Evolutionary conservation across 2,329 filamentous ascomycete species (phyloP).

Genomic region (Aspergillus pseudoglaucus): DNA sequence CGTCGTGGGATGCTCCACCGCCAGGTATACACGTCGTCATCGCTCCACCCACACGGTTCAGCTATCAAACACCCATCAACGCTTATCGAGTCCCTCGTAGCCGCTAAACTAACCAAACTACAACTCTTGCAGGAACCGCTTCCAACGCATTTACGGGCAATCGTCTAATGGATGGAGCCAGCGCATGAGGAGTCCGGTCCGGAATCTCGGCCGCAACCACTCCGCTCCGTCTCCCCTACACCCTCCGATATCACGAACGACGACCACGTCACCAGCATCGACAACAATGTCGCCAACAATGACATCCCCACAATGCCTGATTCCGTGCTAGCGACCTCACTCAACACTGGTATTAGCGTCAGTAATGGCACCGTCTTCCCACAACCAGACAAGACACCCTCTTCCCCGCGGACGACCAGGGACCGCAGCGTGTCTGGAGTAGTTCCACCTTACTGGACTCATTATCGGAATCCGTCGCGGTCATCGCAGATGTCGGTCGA

Average conservation of each 20-base stretch:
- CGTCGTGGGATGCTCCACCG: too few relatives aligned
- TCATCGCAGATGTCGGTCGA: constrained; percentile 34
- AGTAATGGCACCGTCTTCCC: constrained; percentile 10
- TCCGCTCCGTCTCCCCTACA: constrained; percentile 15
- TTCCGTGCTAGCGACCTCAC: constrained; percentile 1
- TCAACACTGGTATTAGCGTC: constrained; percentile 3
- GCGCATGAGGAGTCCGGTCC: constrained; percentile 32
- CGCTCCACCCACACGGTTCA: too few relatives aligned
- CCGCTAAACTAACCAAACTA: too few relatives aligned
- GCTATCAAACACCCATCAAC: too few relatives aligned
- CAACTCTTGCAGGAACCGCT: neutral
- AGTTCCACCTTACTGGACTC: constrained; percentile 42
- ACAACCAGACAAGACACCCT: constrained; percentile 7
- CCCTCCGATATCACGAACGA: constrained; percentile 3
- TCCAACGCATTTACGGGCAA: neutral
- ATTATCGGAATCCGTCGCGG: constrained; percentile 36
- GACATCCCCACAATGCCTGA: neutral
- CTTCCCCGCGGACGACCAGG: constrained; percentile 6
- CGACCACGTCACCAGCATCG: constrained; percentile 6
- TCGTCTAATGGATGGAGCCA: constrained; percentile 38
- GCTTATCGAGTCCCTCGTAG: too few relatives aligned
- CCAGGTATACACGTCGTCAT: too few relatives aligned
- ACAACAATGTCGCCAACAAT: neutral
- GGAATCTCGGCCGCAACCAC: constrained; percentile 23
- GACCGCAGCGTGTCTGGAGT: constrained; percentile 25